Evolutionary conservation across 129 eudicot genomes (phyloP).

Genomic region (Deinandra increscens): DNA sequence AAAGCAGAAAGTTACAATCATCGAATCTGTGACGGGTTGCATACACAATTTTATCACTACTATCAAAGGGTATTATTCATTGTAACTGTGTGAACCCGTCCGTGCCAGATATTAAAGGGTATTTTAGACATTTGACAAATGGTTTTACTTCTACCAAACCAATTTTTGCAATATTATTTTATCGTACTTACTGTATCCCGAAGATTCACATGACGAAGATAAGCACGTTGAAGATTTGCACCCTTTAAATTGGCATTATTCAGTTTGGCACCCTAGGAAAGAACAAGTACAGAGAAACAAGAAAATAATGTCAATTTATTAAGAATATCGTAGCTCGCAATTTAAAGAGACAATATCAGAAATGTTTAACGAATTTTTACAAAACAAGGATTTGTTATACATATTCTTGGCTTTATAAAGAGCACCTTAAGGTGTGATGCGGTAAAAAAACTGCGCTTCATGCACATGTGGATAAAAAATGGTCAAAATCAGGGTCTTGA

Average conservation of each 20-base stretch:
- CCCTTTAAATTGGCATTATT: constrained; percentile 82
- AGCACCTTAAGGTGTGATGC: no score
- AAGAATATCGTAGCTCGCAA: neutral
- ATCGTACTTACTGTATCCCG: constrained; percentile 75
- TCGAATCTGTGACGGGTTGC: neutral
- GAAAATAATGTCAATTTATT: neutral
- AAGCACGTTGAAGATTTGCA: constrained; percentile 96
- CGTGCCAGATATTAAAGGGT: no score
- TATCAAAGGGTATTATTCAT: neutral
- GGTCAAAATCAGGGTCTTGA: no score
- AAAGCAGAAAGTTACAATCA: neutral
- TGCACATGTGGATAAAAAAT: no score
- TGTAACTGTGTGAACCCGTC: no score
- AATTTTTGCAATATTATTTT: neutral
- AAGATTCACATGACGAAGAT: constrained; percentile 82
- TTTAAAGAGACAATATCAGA: neutral
- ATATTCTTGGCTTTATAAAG: neutral
- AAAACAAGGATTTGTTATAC: neutral
- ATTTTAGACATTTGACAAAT: constrained; percentile 16
- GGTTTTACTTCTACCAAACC: neutral
- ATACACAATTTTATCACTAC: neutral
- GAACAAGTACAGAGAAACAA: neutral
- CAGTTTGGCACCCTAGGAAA: constrained; percentile 75
- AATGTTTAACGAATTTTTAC: neutral
- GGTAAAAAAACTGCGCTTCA: no score